phyloP scores from a whole-genome alignment of 495 filamentous ascomycete genomes.

The Talaromyces ruber region DNA sequence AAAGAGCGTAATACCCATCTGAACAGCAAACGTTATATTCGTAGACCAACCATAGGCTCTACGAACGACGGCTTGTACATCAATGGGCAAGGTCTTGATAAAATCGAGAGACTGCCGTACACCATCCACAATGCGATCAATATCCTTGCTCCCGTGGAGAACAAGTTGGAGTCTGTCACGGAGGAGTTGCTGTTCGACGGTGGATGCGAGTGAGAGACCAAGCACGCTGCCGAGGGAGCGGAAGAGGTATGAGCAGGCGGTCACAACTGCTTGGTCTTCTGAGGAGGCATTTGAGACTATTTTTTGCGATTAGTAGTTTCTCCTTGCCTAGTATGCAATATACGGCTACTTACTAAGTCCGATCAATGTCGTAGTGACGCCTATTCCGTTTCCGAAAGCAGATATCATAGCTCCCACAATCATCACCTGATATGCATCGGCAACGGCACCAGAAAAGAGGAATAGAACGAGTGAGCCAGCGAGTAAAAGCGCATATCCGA shows the following conservation, averaged over 20 bases:
- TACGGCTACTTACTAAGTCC: conserved; percentile 39
- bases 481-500: conserved; percentile 42
- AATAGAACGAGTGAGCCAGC: conserved; percentile 47
- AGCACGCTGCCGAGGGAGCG: conserved; percentile 72
- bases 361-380: conserved; percentile 63
- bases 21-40: conserved; percentile 37
- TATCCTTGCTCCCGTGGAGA: conserved; percentile 49
- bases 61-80: conserved; percentile 51
- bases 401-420: conserved; percentile 46
- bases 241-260: conserved; percentile 83
- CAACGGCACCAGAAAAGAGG: conserved; percentile 48
- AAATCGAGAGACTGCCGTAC: conserved; percentile 69
- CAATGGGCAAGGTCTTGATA: conserved; percentile 58
- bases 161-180: conserved; percentile 44
- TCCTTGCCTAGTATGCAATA: not conserved
- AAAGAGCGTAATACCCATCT: conserved; percentile 34
- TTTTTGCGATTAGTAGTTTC: conserved; percentile 13
- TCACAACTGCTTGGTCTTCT: conserved; percentile 68
- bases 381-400: conserved; percentile 56
- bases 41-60: conserved; percentile 55
- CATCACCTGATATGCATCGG: conserved; percentile 36
- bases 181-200: conserved; percentile 65
- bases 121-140: conserved; percentile 58
- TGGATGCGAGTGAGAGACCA: conserved; percentile 62
- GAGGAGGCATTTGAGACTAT: conserved; percentile 59